Percentiles rank a stretch among this genome's conserved stretches.
phyloP scores from a whole-genome alignment of 1,284 basidiomycete species.

The Agroathelia rolfsii region DNA sequence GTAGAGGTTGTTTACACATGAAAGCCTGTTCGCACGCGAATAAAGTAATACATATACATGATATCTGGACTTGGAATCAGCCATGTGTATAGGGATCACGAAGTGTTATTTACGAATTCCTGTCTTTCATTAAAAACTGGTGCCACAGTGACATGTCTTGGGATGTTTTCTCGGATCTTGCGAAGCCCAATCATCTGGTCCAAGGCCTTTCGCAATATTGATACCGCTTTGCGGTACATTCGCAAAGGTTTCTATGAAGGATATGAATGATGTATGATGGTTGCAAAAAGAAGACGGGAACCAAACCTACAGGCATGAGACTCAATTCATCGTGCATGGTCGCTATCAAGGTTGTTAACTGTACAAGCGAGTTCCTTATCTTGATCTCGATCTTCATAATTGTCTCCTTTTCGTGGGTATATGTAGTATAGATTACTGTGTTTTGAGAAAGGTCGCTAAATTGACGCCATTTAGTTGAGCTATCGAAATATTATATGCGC shows the following conservation, averaged over 20 bases:
- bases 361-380: conserved; percentile 30
- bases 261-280: not conserved
- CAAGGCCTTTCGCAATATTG: conserved; percentile 31
- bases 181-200: conserved; percentile 38
- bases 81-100: not conserved
- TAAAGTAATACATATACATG: conserved; percentile 35
- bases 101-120: conserved; percentile 36
- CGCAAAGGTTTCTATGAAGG: conserved; percentile 44
- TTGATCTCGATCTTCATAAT: conserved; percentile 32
- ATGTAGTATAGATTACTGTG: conserved; percentile 18
- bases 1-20: conserved; percentile 34
- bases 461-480: no score
- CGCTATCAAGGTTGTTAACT: conserved; percentile 27
- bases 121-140: conserved; percentile 33
- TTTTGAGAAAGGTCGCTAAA: conserved; percentile 29
- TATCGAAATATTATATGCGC: no score
- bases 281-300: not conserved
- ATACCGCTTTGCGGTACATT: conserved; percentile 31
- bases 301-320: conserved; percentile 35
- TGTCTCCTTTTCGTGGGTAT: conserved; percentile 26
- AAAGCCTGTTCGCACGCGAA: conserved; percentile 44
- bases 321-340: conserved; percentile 42
- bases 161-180: conserved; percentile 39
- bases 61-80: conserved; percentile 23
- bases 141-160: conserved; percentile 32